These are phyloP conservation scores for Phellinidium pouzarii DNA, from an alignment of 1,284 basidiomycete genomes.

Conservation along the genomic window DNA sequence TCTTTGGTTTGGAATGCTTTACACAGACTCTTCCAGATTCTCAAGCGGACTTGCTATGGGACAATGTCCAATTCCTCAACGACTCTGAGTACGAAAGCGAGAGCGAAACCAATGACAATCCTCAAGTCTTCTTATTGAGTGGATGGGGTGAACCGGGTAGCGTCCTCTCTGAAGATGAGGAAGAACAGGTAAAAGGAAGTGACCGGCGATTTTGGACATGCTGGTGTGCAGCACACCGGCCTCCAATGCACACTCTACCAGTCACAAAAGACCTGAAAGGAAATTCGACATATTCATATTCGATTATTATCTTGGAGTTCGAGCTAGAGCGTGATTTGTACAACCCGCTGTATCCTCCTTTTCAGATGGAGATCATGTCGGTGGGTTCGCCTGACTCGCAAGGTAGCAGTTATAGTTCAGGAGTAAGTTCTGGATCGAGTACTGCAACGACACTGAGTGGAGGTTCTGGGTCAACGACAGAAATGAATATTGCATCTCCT, in stretches of 20 bases:
- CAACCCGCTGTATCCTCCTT: slow-evolving; percentile 66
- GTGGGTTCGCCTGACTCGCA: slow-evolving; percentile 22
- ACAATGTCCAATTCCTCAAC: slow-evolving; percentile 67
- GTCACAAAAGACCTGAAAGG: slow-evolving; percentile 18
- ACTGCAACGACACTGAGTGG: slow-evolving; percentile 14
- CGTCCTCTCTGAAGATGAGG: slow-evolving; percentile 30
- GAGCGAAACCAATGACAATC: slow-evolving; percentile 46
- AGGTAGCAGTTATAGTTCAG: slow-evolving; percentile 15
- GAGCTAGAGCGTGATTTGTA: slow-evolving; percentile 70
- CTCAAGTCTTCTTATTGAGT: slow-evolving; percentile 66
- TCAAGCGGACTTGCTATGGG: slow-evolving; percentile 70
- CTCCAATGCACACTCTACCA: slow-evolving; percentile 25
- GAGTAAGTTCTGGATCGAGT: slow-evolving; percentile 14
- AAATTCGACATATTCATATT: slow-evolving; percentile 18
- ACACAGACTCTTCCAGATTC: slow-evolving; percentile 64
- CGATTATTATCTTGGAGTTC: slow-evolving; percentile 71
- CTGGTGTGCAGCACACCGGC: slow-evolving; percentile 79
- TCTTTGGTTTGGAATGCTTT: slow-evolving; percentile 76
- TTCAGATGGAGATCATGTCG: slow-evolving; percentile 20
- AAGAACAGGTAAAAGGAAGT: slow-evolving; percentile 30
- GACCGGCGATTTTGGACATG: slow-evolving; percentile 65
- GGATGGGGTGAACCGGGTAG: slow-evolving; percentile 66
- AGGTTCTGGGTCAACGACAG: slow-evolving; percentile 11
- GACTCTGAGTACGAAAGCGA: slow-evolving; percentile 35
- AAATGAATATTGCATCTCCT: slow-evolving; percentile 7